These are phyloP conservation scores for Gypsophila paniculata DNA, from an alignment of 179 eudicot species.

Conservation along the genomic window DNA sequence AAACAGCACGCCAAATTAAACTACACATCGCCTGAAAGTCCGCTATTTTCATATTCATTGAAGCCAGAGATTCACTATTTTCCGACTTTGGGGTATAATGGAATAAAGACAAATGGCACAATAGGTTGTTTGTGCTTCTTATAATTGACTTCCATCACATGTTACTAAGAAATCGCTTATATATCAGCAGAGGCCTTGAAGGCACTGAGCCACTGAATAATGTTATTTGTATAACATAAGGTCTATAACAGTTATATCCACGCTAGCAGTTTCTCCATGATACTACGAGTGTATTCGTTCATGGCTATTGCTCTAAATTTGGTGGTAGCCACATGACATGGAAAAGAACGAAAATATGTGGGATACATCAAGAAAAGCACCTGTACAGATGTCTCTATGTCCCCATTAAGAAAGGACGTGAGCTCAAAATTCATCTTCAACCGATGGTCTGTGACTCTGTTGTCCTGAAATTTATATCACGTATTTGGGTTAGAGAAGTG, in stretches of 20 bases:
- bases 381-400: constrained; percentile 87
- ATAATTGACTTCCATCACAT: neutral
- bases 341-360: neutral
- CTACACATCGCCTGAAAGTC: neutral
- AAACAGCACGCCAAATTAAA: constrained; percentile 1
- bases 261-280: neutral
- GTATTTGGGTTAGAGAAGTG: no score
- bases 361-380: constrained; percentile 33
- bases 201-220: neutral
- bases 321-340: neutral
- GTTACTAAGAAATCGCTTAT: neutral
- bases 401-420: constrained; percentile 71
- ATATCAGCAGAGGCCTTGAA: neutral
- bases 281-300: neutral
- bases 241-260: neutral
- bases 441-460: constrained; percentile 91
- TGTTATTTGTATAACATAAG: neutral
- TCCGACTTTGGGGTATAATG: neutral
- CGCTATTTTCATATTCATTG: neutral
- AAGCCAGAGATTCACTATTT: neutral
- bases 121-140: no score
- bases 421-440: constrained; percentile 93
- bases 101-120: neutral
- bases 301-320: neutral
- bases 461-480: constrained; percentile 49